Percentiles rank a stretch among this genome's conserved stretches.
Conservation (phyloP, 108 stramenopile species). For the Skeletonema potamos region DNA sequence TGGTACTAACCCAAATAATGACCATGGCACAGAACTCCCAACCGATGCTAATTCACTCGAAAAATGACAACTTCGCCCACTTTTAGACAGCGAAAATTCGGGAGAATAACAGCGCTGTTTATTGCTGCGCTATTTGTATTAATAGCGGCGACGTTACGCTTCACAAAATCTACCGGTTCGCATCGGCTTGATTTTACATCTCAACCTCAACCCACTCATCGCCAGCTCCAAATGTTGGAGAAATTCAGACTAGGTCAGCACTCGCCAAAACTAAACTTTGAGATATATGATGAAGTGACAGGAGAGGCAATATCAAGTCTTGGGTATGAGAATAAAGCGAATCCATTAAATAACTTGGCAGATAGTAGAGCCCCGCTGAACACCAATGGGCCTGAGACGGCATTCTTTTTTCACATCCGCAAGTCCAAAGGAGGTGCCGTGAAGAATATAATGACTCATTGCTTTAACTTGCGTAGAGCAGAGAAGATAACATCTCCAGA, state of each 20-base stretch:
- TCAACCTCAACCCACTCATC: background rate
- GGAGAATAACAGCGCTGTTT: background rate
- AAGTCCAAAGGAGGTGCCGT: constrained; percentile 11
- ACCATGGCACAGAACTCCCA: background rate
- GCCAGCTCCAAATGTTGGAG: background rate
- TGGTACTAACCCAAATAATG: no score
- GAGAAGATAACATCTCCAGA: constrained; percentile 18
- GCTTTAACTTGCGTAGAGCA: constrained; percentile 22
- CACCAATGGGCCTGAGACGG: background rate
- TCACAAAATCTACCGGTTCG: background rate
- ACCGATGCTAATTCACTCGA: background rate
- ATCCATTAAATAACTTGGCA: constrained; percentile 23
- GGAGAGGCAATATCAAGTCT: constrained; percentile 4
- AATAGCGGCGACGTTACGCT: background rate
- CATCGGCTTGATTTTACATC: background rate
- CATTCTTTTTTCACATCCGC: constrained; percentile 20
- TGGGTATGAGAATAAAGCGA: background rate
- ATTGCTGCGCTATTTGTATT: background rate
- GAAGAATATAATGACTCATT: constrained; percentile 25
- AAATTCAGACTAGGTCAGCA: background rate
- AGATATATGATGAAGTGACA: background rate
- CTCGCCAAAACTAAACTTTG: background rate
- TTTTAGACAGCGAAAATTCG: background rate
- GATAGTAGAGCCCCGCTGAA: constrained; percentile 7
- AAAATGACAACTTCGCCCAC: background rate